Evolutionary conservation across 352 stramenopile species (phyloP).

Genomic region (Globisporangium cederbergense): DNA sequence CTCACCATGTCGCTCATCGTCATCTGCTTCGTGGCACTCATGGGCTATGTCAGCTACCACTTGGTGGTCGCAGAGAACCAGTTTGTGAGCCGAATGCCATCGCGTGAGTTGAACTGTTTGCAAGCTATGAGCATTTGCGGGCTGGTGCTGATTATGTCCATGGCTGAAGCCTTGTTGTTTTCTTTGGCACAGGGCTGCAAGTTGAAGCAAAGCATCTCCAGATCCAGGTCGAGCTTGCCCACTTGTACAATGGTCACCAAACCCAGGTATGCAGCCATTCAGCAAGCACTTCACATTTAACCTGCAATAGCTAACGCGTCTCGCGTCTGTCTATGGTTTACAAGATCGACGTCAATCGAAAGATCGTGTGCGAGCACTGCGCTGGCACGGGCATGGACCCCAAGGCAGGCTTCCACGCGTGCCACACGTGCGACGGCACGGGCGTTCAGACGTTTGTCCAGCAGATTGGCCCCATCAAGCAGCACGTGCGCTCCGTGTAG

Average conservation of each 20-base stretch:
- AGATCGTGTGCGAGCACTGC: slow-evolving; percentile 39
- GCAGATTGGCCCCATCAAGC: slow-evolving; percentile 36
- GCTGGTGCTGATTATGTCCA: too few species aligned
- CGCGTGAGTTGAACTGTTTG: not conserved
- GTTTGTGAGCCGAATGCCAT: not conserved
- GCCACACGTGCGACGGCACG: slow-evolving; percentile 35
- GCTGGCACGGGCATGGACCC: slow-evolving; percentile 33
- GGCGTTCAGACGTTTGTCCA: slow-evolving; percentile 32
- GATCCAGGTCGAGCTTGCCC: slow-evolving; percentile 30
- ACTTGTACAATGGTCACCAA: slow-evolving; percentile 34
- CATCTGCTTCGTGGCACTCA: slow-evolving; percentile 18
- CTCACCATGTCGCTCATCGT: slow-evolving; percentile 15
- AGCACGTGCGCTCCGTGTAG: slow-evolving; percentile 35
- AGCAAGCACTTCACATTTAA: not conserved
- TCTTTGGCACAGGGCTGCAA: slow-evolving; percentile 22
- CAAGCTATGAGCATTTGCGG: too few species aligned
- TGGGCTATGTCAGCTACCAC: slow-evolving; percentile 17
- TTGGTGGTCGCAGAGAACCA: slow-evolving; percentile 8
- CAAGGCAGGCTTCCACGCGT: slow-evolving; percentile 33
- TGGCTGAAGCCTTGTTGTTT: too few species aligned
- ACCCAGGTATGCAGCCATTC: slow-evolving; percentile 8
- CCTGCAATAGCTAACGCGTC: not conserved
- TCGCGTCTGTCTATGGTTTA: not conserved
- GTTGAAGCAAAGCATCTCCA: slow-evolving; percentile 31
- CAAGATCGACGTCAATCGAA: slow-evolving; percentile 25